Conservation (phyloP, 208 protist species). For the Trypanosoma lewisi region DNA sequence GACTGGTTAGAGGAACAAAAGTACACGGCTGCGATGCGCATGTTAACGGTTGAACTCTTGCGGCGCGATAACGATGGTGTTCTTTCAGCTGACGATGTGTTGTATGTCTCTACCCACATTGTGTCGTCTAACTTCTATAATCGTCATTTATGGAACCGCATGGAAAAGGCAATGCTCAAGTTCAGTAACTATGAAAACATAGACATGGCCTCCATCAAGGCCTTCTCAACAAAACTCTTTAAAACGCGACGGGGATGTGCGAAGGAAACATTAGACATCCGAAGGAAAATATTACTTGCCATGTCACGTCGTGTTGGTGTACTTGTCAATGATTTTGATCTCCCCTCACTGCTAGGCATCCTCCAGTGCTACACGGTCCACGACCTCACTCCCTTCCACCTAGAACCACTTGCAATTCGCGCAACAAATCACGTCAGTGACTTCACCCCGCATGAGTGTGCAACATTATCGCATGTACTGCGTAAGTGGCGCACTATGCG, state of each 20-base stretch:
- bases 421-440: constrained; percentile 84
- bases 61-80: constrained; percentile 81
- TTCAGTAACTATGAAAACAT: constrained; percentile 64
- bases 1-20: constrained; percentile 63
- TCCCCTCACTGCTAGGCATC: constrained; percentile 81
- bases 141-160: constrained; percentile 83
- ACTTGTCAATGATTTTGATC: constrained; percentile 88
- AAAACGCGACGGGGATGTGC: constrained; percentile 79
- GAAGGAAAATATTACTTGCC: constrained; percentile 73
- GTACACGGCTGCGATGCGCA: constrained; percentile 78
- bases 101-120: constrained; percentile 84
- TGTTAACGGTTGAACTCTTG: constrained; percentile 78
- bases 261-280: constrained; percentile 79
- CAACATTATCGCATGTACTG: constrained; percentile 75
- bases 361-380: constrained; percentile 89
- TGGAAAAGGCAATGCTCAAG: constrained; percentile 62
- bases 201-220: constrained; percentile 83
- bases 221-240: constrained; percentile 85
- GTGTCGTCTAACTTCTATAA: constrained; percentile 89
- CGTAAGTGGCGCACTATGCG: constrained; percentile 77
- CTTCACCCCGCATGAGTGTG: constrained; percentile 85
- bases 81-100: constrained; percentile 80
- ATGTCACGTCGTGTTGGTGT: constrained; percentile 71
- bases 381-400: constrained; percentile 65
- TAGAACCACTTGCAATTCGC: constrained; percentile 79